Conservation (phyloP, 2,329 filamentous ascomycete genomes). For the Cladosporium phlei region DNA sequence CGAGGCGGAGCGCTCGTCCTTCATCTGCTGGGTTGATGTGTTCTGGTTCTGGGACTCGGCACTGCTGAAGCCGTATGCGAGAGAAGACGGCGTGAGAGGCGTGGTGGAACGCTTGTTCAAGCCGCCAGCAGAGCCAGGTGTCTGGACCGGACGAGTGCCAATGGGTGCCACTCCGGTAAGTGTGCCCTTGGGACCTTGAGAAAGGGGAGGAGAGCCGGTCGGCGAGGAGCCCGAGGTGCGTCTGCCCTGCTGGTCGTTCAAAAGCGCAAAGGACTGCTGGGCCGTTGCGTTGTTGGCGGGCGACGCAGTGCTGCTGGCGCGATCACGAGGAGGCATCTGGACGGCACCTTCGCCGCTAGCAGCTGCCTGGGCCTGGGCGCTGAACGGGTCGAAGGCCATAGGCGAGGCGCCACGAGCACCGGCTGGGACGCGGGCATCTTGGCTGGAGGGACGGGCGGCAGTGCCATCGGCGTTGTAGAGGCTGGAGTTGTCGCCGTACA, state of each 20-base stretch:
- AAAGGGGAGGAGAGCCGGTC: conserved; percentile 68
- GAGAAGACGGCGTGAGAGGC: conserved; percentile 75
- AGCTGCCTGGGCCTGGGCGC: conserved; percentile 48
- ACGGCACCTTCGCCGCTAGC: conserved; percentile 49
- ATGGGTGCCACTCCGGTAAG: conserved; percentile 77
- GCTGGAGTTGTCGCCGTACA: conserved; percentile 72
- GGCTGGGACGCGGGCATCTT: conserved; percentile 52
- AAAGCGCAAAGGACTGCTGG: conserved; percentile 37
- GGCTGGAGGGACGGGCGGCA: conserved; percentile 59
- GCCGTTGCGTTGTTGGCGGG: conserved; percentile 62
- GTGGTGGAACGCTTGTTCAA: conserved; percentile 81
- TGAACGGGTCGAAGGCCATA: conserved; percentile 69
- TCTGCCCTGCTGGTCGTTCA: conserved; percentile 59
- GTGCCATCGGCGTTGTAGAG: conserved; percentile 71
- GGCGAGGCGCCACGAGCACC: conserved; percentile 74
- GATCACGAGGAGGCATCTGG: conserved; percentile 48
- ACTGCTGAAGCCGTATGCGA: conserved; percentile 63
- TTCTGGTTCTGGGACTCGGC: conserved; percentile 50
- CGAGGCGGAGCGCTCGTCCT: conserved; percentile 53
- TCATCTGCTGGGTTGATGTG: conserved; percentile 46
- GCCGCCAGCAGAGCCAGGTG: conserved; percentile 53
- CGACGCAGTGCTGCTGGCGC: conserved; percentile 69
- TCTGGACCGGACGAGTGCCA: conserved; percentile 73
- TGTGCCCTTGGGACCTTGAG: conserved; percentile 55
- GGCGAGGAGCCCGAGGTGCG: conserved; percentile 85